Percentiles rank a stretch among this genome's conserved stretches.
Evolutionary conservation across 805 yeast genomes (phyloP).

Genomic region (Suhomyces sp.): DNA sequence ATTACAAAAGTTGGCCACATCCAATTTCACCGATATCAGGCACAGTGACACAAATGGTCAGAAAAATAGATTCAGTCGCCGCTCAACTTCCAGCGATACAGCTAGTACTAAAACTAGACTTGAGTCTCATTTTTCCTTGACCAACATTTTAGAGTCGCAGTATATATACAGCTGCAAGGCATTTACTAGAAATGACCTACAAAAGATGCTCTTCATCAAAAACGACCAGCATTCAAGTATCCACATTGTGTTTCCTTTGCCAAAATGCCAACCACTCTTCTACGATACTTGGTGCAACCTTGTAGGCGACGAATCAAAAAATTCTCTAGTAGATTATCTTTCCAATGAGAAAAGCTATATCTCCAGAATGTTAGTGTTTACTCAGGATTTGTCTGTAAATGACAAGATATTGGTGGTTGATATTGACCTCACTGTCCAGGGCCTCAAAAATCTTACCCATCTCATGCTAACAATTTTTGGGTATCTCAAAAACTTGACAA

Average conservation of each 20-base stretch:
- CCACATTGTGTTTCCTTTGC: conserved; percentile 47
- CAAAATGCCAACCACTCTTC: conserved; percentile 17
- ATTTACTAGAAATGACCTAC: background rate
- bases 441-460: conserved; percentile 32
- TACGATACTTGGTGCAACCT: conserved; percentile 52
- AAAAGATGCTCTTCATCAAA: conserved; percentile 5
- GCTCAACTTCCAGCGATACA: background rate
- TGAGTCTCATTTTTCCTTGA: background rate
- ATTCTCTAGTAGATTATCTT: conserved; percentile 46
- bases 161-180: background rate
- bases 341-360: conserved; percentile 29
- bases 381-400: conserved; percentile 34
- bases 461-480: conserved; percentile 36
- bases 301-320: conserved; percentile 60
- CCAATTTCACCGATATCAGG: conserved; percentile 39
- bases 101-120: background rate
- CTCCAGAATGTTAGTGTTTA: conserved; percentile 40
- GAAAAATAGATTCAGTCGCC: background rate
- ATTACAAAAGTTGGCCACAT: conserved; percentile 49
- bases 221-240: conserved; percentile 12
- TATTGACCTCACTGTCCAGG: conserved; percentile 45
- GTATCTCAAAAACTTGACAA: conserved; percentile 17
- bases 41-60: background rate
- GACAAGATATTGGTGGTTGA: conserved; percentile 49
- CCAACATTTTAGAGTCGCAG: background rate